A percentile compares a stretch with the other conserved stretches of the same genome.
These are phyloP conservation scores for Fimicolochytrium jonesii DNA, from an alignment of 192 early-diverging fungal genomes.

Conservation along the genomic window DNA sequence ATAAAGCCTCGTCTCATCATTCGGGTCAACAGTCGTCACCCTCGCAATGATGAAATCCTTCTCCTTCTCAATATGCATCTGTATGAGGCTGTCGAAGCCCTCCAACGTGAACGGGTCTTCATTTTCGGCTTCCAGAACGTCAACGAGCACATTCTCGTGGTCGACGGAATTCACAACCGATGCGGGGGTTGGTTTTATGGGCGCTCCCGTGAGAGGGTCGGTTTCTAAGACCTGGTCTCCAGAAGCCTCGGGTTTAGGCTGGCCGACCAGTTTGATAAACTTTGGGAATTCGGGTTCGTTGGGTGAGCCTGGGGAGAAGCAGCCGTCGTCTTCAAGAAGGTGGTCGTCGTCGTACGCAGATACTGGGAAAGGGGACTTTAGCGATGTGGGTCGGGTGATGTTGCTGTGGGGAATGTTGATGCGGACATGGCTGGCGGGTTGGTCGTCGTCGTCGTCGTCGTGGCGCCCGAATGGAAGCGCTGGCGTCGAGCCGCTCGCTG, in stretches of 20 bases:
- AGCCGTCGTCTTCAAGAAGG: neutral
- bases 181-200: constrained; percentile 25
- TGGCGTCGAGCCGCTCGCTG: too few species aligned
- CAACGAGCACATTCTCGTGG: constrained; percentile 34
- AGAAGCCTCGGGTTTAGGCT: constrained; percentile 10
- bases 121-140: constrained; percentile 56
- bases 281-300: neutral
- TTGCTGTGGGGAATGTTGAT: too few species aligned
- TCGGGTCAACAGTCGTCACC: constrained; percentile 64
- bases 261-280: constrained; percentile 32
- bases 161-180: constrained; percentile 20
- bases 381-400: too few species aligned
- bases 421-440: too few species aligned
- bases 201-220: constrained; percentile 15
- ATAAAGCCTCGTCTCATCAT: constrained; percentile 46
- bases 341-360: too few species aligned
- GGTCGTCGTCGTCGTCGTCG: too few species aligned
- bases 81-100: constrained; percentile 54
- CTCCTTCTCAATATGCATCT: constrained; percentile 46
- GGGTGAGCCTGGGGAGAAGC: neutral
- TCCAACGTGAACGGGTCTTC: constrained; percentile 76
- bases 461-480: too few species aligned
- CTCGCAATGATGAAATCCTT: constrained; percentile 69
- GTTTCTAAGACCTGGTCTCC: constrained; percentile 21
- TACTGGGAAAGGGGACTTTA: too few species aligned